Base-by-base conservation (phyloP, 78 protist species). In the Dictyostelium firmibasis region DNA sequence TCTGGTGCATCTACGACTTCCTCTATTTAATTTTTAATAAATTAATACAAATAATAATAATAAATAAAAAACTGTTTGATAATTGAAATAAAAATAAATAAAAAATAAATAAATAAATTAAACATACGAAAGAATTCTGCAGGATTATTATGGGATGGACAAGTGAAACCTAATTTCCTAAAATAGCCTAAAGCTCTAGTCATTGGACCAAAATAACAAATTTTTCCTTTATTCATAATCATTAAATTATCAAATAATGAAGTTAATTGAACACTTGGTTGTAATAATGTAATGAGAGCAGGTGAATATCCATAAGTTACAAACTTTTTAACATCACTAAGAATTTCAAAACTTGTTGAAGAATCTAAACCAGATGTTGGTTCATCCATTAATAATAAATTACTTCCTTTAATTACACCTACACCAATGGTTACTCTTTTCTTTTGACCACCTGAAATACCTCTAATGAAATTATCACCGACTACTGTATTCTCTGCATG, bases 391-490 rank as follows among this genome's bases (percentile, higher is more conserved):
- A 93, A 29, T 23, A 82, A 76, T 25, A 93, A 7, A 3, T 83
- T 38, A n/a, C 69, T 11, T 50, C 38, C 86, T 38, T 83, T 84
- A 35, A 94, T 23, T 23, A 86, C 60, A 79, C 96, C 97, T 7
- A 96, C 60, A 20, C 88, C 95, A 64, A 92, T 85, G 3, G 92
- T 29, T 18, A 93, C 96, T 29, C 96, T 57, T 50, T 43, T 85
- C 79, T 81, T 70, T 47, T 93, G 94, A 11, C 96, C 96, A 53
- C 96, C 96, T 8, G 81, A 47, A 20, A 93, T 74, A 81, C 94
- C 96, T 8, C 88, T 7, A 11, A 67, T 33, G 13, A 62, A 36
- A 8, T 67, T 35, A 43, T 53, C 53, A 25, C 92, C 92, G 41
- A 86, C 53, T 7, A 86, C 9, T 33, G 92, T 86, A 36, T 72